Conservation (phyloP, 2,329 filamentous ascomycete genomes). For the Thielaviopsis populi region DNA sequence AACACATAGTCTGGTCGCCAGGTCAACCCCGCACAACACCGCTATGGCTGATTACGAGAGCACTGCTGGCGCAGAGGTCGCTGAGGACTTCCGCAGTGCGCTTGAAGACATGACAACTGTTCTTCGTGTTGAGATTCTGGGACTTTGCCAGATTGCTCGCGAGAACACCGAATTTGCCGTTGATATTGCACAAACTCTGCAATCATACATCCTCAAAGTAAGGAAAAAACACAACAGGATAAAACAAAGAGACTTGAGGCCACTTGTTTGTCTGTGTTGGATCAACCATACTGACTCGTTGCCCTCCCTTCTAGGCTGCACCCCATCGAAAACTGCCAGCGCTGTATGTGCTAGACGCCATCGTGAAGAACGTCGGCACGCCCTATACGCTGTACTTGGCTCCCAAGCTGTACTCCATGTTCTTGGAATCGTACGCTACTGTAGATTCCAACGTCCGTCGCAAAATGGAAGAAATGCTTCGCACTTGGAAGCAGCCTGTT, state of each 20-base stretch:
- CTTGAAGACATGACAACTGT: constrained; percentile 84
- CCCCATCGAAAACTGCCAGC: constrained; percentile 83
- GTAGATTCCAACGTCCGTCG: constrained; percentile 70
- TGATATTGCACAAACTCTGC: constrained; percentile 77
- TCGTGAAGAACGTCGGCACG: constrained; percentile 96
- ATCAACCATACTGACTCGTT: background rate
- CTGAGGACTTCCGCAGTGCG: constrained; percentile 85
- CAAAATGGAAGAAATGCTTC: constrained; percentile 93
- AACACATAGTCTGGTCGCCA: background rate
- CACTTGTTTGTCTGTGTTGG: background rate
- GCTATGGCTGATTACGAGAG: constrained; percentile 15
- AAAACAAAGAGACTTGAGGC: background rate
- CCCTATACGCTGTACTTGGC: constrained; percentile 94
- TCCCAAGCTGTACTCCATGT: constrained; percentile 79
- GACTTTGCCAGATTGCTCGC: constrained; percentile 90
- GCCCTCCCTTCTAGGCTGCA: constrained; percentile 46
- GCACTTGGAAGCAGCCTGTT: constrained; percentile 95
- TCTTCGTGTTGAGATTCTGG: constrained; percentile 90
- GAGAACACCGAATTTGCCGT: constrained; percentile 94
- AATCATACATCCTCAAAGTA: constrained; percentile 92
- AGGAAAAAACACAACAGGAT: constrained; percentile 25
- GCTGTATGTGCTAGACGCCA: constrained; percentile 94
- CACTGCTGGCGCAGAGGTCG: constrained; percentile 45
- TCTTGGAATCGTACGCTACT: constrained; percentile 89
- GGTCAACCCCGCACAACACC: background rate